Evolutionary conservation across 2,329 filamentous ascomycete genomes (phyloP).

Genomic region (Zymoseptoria brevis): DNA sequence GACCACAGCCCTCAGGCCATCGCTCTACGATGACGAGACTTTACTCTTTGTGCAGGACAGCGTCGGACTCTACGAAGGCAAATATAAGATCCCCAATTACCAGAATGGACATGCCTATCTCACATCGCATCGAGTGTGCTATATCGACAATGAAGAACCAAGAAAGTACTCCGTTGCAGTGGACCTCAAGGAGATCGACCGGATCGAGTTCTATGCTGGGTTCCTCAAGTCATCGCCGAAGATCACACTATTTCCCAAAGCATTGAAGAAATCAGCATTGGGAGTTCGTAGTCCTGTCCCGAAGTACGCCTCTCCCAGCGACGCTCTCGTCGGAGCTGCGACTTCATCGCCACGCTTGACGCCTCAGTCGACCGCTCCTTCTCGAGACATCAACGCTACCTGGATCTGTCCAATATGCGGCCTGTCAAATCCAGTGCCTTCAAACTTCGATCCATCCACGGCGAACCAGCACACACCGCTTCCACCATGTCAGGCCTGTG

Average conservation of each 20-base stretch:
- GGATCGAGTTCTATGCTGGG: slow-evolving; percentile 82
- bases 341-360: slow-evolving; percentile 40
- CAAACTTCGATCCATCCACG: slow-evolving; percentile 81
- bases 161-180: slow-evolving; percentile 76
- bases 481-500: slow-evolving; percentile 83
- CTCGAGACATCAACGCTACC: slow-evolving; percentile 55
- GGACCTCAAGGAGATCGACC: slow-evolving; percentile 83
- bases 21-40: slow-evolving; percentile 85
- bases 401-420: slow-evolving; percentile 97
- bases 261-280: slow-evolving; percentile 55
- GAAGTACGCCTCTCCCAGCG: slow-evolving; percentile 37
- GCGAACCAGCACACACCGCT: slow-evolving; percentile 72
- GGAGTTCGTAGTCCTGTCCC: slow-evolving; percentile 46
- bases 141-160: slow-evolving; percentile 82
- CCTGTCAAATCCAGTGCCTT: slow-evolving; percentile 85
- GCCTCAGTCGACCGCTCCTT: slow-evolving; percentile 36
- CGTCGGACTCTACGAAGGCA: slow-evolving; percentile 95
- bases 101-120: slow-evolving; percentile 95
- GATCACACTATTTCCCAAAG: slow-evolving; percentile 79
- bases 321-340: slow-evolving; percentile 36
- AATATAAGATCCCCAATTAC: slow-evolving; percentile 87
- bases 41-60: slow-evolving; percentile 95
- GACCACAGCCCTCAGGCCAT: slow-evolving; percentile 89
- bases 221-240: slow-evolving; percentile 95
- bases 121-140: slow-evolving; percentile 91